Evolutionary conservation across 495 filamentous ascomycete species (phyloP).

Genomic region (Cercophora samala): DNA sequence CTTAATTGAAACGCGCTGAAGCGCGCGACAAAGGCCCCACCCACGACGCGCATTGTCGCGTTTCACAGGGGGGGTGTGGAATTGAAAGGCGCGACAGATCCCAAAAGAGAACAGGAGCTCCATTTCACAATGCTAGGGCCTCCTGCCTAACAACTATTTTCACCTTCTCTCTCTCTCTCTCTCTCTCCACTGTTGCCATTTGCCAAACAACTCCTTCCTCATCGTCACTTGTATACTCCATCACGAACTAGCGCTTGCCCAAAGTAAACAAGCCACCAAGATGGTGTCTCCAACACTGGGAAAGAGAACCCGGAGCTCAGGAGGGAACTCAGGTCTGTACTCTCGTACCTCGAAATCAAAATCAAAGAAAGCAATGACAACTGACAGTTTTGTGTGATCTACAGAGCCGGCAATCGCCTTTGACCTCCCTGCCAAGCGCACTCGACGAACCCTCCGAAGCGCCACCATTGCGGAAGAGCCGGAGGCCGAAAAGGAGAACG

Average conservation of each 20-base stretch:
- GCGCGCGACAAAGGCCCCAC: constrained; percentile 22
- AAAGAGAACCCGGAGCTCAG: constrained; percentile 64
- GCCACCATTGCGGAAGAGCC: constrained; percentile 34
- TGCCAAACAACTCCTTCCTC: constrained; percentile 22
- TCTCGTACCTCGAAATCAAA: constrained; percentile 15
- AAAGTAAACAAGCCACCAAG: constrained; percentile 15
- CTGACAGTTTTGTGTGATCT: constrained; percentile 34
- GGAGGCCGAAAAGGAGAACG: constrained; percentile 44
- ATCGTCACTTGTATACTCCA: constrained; percentile 22
- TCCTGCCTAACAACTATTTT: background rate
- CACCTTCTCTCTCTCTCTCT: too few species aligned
- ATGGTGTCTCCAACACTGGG: constrained; percentile 68
- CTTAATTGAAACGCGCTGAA: constrained; percentile 31
- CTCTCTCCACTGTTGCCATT: background rate
- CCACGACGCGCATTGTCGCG: constrained; percentile 23
- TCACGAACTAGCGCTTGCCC: background rate
- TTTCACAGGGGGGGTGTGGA: constrained; percentile 13
- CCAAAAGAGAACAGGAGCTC: constrained; percentile 7
- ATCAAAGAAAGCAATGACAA: constrained; percentile 25
- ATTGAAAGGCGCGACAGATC: background rate
- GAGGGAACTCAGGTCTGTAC: constrained; percentile 32
- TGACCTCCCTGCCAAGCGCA: constrained; percentile 55
- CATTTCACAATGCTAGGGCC: constrained; percentile 9
- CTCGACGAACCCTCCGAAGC: constrained; percentile 48
- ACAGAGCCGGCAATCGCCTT: constrained; percentile 25